Conservation (phyloP, 2,329 filamentous ascomycete species). For the Daldinia eschscholtzii region DNA sequence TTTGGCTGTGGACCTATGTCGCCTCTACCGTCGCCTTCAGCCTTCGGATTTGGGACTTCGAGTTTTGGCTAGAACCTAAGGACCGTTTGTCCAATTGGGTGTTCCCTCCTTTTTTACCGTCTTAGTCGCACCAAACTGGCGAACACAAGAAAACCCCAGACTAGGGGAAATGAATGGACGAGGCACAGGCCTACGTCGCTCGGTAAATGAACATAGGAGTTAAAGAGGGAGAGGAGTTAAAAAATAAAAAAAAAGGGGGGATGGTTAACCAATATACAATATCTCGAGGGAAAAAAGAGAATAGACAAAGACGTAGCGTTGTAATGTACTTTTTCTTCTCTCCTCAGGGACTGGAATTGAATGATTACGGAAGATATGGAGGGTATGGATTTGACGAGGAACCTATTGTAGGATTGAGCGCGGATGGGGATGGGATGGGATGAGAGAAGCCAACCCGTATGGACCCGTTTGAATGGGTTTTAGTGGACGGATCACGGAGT, state of each 20-base stretch:
- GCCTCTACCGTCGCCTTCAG: conserved; percentile 35
- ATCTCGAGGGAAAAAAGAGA: conserved; percentile 28
- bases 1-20: conserved; percentile 31
- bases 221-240: not conserved
- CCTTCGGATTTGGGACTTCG: conserved; percentile 31
- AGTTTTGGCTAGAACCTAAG: conserved; percentile 39
- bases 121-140: conserved; percentile 31
- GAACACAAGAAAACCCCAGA: conserved; percentile 28
- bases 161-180: conserved; percentile 30
- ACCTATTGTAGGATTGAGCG: conserved; percentile 27
- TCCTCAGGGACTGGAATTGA: conserved; percentile 2
- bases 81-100: conserved; percentile 38
- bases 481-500: conserved; percentile 40
- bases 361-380: conserved; percentile 18
- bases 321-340: not conserved
- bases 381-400: conserved; percentile 32
- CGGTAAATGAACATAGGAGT: conserved; percentile 27
- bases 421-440: conserved; percentile 26
- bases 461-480: conserved; percentile 15
- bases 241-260: conserved; percentile 1
- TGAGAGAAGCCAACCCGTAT: conserved; percentile 25
- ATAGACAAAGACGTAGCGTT: conserved; percentile 22
- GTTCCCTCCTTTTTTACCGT: conserved; percentile 39
- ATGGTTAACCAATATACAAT: conserved; percentile 32
- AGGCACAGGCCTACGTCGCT: conserved; percentile 38